Conservation (phyloP, 2,329 filamentous ascomycete species). For the Metarhizium humberi region DNA sequence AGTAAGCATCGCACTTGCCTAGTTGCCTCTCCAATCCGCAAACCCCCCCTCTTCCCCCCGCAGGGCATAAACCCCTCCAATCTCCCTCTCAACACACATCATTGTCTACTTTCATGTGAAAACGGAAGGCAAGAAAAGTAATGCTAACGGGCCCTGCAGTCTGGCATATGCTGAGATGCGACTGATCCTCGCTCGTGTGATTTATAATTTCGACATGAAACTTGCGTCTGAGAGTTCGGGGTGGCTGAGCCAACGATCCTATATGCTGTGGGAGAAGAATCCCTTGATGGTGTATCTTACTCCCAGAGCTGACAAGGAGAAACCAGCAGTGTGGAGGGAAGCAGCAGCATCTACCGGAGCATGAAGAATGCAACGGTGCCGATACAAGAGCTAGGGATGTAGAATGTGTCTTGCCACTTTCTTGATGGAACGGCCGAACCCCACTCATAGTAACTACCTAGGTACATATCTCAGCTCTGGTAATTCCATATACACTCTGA, state of each 20-base stretch:
- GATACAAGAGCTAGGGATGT: background rate
- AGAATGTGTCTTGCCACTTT: background rate
- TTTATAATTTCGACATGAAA: constrained; percentile 19
- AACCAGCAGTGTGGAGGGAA: background rate
- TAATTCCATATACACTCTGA: background rate
- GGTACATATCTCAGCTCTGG: background rate
- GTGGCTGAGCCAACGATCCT: constrained; percentile 5
- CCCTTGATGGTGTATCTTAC: background rate
- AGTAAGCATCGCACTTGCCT: constrained; percentile 12
- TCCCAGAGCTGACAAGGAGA: background rate
- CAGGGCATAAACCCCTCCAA: background rate
- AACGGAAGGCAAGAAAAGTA: background rate
- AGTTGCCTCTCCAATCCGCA: background rate
- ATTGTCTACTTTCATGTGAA: too few relatives aligned
- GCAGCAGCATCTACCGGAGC: background rate
- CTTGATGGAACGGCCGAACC: background rate
- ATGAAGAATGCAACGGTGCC: too few relatives aligned
- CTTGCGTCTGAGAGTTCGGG: constrained; percentile 9
- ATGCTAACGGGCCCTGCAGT: constrained; percentile 7
- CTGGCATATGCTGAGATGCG: constrained; percentile 22
- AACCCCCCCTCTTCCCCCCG: background rate
- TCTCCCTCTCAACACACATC: background rate
- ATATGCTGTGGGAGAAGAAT: constrained; percentile 6
- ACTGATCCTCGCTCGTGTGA: constrained; percentile 16
- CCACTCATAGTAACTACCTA: too few relatives aligned